A percentile compares a stretch with the other conserved stretches of the same genome.
Evolutionary conservation across 805 yeast genomes (phyloP).

Genomic region (Nakazawaea wyomingensis): DNA sequence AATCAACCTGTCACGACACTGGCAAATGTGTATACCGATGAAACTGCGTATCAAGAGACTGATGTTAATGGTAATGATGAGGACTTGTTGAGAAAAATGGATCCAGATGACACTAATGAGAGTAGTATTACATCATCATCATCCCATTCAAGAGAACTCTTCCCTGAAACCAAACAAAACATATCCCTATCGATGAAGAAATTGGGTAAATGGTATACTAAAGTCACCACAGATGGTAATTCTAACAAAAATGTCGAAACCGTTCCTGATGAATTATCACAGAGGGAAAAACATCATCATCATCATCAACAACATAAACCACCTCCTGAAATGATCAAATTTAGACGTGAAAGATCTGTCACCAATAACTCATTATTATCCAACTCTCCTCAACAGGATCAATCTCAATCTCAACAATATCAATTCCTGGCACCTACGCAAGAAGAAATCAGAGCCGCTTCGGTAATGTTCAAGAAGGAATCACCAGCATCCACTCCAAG

Average conservation of each 20-base stretch:
- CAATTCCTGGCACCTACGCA: constrained; percentile 1
- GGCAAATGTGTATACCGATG: not conserved
- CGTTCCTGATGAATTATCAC: not conserved
- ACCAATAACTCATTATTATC: not conserved
- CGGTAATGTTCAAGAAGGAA: constrained; percentile 14
- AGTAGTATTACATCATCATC: constrained; percentile 17
- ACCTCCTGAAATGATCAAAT: constrained; percentile 71
- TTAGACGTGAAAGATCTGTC: constrained; percentile 2
- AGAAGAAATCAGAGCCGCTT: too few relatives aligned
- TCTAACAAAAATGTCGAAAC: constrained; percentile 12
- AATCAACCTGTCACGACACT: not conserved
- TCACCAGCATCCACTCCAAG: not conserved
- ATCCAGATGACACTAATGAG: not conserved
- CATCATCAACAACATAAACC: constrained; percentile 32
- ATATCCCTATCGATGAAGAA: constrained; percentile 47
- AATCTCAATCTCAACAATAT: not conserved
- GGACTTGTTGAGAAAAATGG: not conserved
- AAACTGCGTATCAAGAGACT: not conserved
- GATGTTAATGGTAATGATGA: constrained; percentile 1
- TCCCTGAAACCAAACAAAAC: constrained; percentile 26
- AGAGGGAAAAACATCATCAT: constrained; percentile 14
- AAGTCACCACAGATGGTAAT: constrained; percentile 28
- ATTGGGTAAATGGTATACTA: constrained; percentile 66
- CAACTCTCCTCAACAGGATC: not conserved
- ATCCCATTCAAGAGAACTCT: not conserved